Conservation (phyloP, 2,329 filamentous ascomycete genomes). For the Ceratocystis colombiana region DNA sequence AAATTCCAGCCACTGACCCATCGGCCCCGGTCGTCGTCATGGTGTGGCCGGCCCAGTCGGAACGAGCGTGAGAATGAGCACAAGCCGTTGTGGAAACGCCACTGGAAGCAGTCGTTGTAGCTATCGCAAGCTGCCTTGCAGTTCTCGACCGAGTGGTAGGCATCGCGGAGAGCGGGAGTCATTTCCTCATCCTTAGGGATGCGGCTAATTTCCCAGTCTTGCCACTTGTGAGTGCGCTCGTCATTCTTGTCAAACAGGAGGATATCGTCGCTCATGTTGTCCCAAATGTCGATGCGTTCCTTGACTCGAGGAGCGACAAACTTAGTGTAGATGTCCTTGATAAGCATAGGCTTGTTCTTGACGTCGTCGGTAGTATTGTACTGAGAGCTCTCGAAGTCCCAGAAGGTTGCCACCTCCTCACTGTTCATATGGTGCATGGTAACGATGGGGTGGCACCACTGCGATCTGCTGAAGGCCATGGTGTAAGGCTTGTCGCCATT, state of each 20-base stretch:
- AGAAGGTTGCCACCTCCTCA: constrained; percentile 42
- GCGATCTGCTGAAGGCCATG: constrained; percentile 38
- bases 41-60: constrained; percentile 35
- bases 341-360: constrained; percentile 32
- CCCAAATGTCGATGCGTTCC: constrained; percentile 40
- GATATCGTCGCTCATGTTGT: constrained; percentile 42
- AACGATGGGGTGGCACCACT: constrained; percentile 47
- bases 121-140: constrained; percentile 40
- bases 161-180: constrained; percentile 34
- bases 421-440: constrained; percentile 47
- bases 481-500: constrained; percentile 47
- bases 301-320: constrained; percentile 38
- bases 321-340: constrained; percentile 41
- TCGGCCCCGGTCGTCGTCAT: constrained; percentile 31
- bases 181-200: constrained; percentile 33
- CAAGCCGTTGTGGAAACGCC: constrained; percentile 34
- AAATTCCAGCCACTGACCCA: constrained; percentile 37
- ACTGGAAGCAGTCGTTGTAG: constrained; percentile 36
- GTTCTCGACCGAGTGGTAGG: constrained; percentile 36
- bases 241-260: constrained; percentile 35
- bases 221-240: constrained; percentile 31
- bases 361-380: constrained; percentile 27
- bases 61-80: constrained; percentile 34
- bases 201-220: constrained; percentile 27
- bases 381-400: constrained; percentile 41